phyloP scores from a whole-genome alignment of 495 filamentous ascomycete genomes.

The Evansstolkia leycettana region DNA sequence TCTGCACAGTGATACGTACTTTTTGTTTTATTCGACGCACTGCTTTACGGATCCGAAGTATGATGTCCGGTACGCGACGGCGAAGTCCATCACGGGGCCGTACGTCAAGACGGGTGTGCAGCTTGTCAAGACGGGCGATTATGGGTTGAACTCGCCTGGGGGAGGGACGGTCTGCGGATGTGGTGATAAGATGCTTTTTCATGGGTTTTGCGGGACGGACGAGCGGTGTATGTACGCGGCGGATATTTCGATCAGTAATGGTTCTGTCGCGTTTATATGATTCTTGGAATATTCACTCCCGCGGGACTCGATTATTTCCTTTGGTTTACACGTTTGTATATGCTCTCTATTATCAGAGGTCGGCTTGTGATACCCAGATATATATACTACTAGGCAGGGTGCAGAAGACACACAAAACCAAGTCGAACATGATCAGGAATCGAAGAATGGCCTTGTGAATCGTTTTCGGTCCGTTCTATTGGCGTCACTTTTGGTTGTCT shows the following conservation, averaged over 20 bases:
- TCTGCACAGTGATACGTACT: slow-evolving; percentile 32
- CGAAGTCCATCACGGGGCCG: slow-evolving; percentile 29
- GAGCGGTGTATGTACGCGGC: slow-evolving; percentile 28
- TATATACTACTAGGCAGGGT: too few relatives aligned
- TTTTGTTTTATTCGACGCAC: slow-evolving; percentile 50
- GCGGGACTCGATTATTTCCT: too few relatives aligned
- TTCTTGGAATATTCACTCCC: too few relatives aligned
- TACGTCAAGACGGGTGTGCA: slow-evolving; percentile 27
- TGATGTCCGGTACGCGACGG: slow-evolving; percentile 42
- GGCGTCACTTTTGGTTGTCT: too few relatives aligned
- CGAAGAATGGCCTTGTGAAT: too few relatives aligned
- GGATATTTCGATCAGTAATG: slow-evolving; percentile 16
- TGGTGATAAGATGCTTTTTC: slow-evolving; percentile 36
- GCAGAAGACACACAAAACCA: too few relatives aligned
- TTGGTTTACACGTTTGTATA: too few relatives aligned
- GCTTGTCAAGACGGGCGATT: slow-evolving; percentile 28
- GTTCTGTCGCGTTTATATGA: slow-evolving; percentile 13
- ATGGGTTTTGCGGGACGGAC: slow-evolving; percentile 33
- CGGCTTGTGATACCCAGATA: too few relatives aligned
- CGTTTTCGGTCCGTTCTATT: too few relatives aligned
- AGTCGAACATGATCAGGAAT: too few relatives aligned
- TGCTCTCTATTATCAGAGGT: too few relatives aligned
- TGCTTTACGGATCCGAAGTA: slow-evolving; percentile 41
- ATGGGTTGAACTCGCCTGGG: slow-evolving; percentile 35
- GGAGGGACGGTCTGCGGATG: slow-evolving; percentile 35